Percentiles rank a stretch among this genome's conserved stretches.
phyloP scores from a whole-genome alignment of 768 basidiomycete genomes.

The Phylloporus sp. region DNA sequence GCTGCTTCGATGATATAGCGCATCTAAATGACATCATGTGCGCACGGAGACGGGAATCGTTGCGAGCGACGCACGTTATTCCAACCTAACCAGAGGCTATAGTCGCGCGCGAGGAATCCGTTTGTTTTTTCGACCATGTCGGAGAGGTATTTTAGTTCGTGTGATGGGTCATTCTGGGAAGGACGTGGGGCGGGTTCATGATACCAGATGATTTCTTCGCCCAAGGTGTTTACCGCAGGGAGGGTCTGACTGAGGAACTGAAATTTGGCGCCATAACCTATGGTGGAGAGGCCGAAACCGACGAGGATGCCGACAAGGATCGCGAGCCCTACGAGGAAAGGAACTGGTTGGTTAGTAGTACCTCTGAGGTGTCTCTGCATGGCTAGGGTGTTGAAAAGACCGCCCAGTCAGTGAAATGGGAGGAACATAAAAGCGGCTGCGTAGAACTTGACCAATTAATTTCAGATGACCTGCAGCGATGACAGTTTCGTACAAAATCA shows the following conservation, averaged over 20 bases:
- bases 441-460: too few relatives aligned
- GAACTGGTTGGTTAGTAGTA: background rate
- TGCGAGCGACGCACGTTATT: conserved; percentile 35
- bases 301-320: conserved; percentile 27
- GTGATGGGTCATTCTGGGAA: conserved; percentile 6
- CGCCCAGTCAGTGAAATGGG: background rate
- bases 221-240: conserved; percentile 8
- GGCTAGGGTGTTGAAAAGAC: background rate
- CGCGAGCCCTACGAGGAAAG: conserved; percentile 16
- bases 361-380: conserved; percentile 8
- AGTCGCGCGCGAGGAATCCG: conserved; percentile 44
- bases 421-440: background rate
- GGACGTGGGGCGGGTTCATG: conserved; percentile 5
- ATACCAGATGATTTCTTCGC: conserved; percentile 10
- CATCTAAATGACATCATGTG: conserved; percentile 32
- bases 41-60: too few relatives aligned
- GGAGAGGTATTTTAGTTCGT: conserved; percentile 29
- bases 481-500: too few relatives aligned
- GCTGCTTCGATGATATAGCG: conserved; percentile 46
- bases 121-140: conserved; percentile 36
- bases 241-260: conserved; percentile 14
- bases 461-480: too few relatives aligned
- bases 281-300: conserved; percentile 22
- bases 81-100: conserved; percentile 46
- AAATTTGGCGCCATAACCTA: conserved; percentile 11